Evolutionary conservation across 2,329 filamentous ascomycete species (phyloP).

Genomic region (Fusarium concolor): DNA sequence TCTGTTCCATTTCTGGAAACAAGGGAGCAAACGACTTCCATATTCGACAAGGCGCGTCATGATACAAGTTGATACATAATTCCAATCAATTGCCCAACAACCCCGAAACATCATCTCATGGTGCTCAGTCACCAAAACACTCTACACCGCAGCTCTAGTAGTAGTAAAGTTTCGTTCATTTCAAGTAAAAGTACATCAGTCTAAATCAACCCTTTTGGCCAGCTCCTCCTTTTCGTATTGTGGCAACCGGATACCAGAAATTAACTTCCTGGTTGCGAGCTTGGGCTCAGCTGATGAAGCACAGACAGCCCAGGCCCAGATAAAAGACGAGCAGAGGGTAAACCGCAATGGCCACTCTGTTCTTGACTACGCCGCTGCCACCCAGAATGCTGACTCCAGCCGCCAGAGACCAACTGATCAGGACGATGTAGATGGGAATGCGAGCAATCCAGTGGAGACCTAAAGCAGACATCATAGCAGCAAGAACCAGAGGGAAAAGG

Average conservation of each 20-base stretch:
- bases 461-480: constrained; percentile 87
- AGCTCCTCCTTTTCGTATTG: constrained; percentile 3
- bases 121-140: constrained; percentile 11
- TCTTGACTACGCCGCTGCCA: constrained; percentile 94
- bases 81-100: constrained; percentile 5
- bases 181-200: constrained; percentile 36
- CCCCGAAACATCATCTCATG: not conserved
- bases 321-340: constrained; percentile 98
- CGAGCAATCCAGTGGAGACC: constrained; percentile 82
- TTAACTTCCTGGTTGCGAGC: not conserved
- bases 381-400: constrained; percentile 96
- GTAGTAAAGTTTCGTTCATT: constrained; percentile 4
- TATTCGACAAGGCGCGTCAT: constrained; percentile 1
- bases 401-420: constrained; percentile 92
- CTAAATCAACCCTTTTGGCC: constrained; percentile 23
- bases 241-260: not conserved
- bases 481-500: constrained; percentile 94
- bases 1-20: not conserved
- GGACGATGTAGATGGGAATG: constrained; percentile 89
- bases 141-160: constrained; percentile 27
- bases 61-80: constrained; percentile 15
- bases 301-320: constrained; percentile 89
- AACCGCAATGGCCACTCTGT: constrained; percentile 91
- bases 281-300: constrained; percentile 85
- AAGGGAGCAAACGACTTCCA: not conserved